Conservation (phyloP, 768 basidiomycete genomes). For the Boletus reticuloceps region DNA sequence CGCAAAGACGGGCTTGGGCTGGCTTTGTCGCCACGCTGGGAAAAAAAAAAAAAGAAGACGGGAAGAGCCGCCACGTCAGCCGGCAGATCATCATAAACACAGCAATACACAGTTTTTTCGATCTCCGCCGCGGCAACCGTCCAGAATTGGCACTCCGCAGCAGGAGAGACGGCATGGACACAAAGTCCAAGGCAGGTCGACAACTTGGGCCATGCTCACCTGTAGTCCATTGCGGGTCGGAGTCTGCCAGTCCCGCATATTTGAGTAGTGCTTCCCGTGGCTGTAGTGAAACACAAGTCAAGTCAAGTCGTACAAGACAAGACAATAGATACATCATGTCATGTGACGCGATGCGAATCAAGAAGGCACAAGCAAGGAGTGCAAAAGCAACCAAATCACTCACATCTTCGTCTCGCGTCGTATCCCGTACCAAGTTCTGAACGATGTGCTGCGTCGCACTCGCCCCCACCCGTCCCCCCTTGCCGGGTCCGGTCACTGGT, state of each 20-base stretch:
- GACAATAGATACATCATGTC: constrained; percentile 14
- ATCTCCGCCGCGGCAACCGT: constrained; percentile 31
- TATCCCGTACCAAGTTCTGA: constrained; percentile 90
- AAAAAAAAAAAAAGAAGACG: constrained; percentile 47
- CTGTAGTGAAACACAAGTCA: constrained; percentile 43
- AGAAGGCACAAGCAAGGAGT: not conserved
- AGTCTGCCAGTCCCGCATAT: constrained; percentile 75
- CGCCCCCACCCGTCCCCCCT: constrained; percentile 91
- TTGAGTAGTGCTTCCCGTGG: constrained; percentile 96
- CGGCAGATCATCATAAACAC: constrained; percentile 33
- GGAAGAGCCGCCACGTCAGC: constrained; percentile 58
- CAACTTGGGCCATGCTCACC: constrained; percentile 51
- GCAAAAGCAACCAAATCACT: constrained; percentile 42
- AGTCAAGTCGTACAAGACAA: constrained; percentile 16
- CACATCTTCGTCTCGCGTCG: constrained; percentile 91
- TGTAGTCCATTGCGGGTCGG: constrained; percentile 80
- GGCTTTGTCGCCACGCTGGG: constrained; percentile 84
- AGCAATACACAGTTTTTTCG: constrained; percentile 29
- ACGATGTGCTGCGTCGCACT: constrained; percentile 97
- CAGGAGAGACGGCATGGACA: not conserved
- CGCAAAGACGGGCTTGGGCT: constrained; percentile 84
- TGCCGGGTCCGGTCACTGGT: constrained; percentile 90
- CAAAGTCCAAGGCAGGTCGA: constrained; percentile 7
- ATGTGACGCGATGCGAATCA: constrained; percentile 7
- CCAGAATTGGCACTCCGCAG: constrained; percentile 31